phyloP scores from a whole-genome alignment of 176 grass and related monocot species.

The Oryza meridionalis region DNA sequence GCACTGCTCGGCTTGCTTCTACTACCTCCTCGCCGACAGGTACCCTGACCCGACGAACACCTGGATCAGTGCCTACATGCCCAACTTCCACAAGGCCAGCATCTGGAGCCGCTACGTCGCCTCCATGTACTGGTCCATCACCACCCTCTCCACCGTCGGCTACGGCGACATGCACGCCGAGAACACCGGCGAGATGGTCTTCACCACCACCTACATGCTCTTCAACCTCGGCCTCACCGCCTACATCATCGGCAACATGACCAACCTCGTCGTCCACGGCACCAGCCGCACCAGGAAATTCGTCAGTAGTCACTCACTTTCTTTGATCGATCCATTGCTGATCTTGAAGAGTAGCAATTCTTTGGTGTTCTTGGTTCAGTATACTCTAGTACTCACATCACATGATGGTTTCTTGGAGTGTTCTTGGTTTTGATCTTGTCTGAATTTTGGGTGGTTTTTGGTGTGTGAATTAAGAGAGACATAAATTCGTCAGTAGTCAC shows the following conservation, averaged over 20 bases:
- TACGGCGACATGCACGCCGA: slow-evolving; percentile 93
- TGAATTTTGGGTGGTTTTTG: background rate
- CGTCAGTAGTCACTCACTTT: slow-evolving; percentile 19
- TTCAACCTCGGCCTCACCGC: slow-evolving; percentile 94
- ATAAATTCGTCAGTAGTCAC: background rate
- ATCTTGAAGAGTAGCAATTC: too few species aligned
- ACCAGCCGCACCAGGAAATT: slow-evolving; percentile 81
- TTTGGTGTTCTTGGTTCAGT: too few species aligned
- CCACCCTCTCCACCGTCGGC: slow-evolving; percentile 75
- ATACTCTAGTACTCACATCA: too few species aligned
- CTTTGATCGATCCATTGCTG: too few species aligned
- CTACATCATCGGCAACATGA: slow-evolving; percentile 99
- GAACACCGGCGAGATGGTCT: slow-evolving; percentile 84
- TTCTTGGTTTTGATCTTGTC: too few species aligned
- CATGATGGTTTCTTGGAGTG: too few species aligned
- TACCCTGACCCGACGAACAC: slow-evolving; percentile 53
- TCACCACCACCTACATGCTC: slow-evolving; percentile 81
- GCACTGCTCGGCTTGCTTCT: slow-evolving; percentile 81
- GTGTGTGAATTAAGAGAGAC: slow-evolving; percentile 58
- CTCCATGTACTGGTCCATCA: slow-evolving; percentile 92
- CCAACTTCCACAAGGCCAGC: slow-evolving; percentile 58
- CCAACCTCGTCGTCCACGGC: slow-evolving; percentile 88
- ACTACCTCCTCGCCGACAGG: slow-evolving; percentile 83
- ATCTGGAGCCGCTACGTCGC: slow-evolving; percentile 62
- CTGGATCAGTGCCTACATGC: slow-evolving; percentile 73